Evolutionary conservation across 2,329 filamentous ascomycete species (phyloP).

Genomic region (Fusarium subglutinans): DNA sequence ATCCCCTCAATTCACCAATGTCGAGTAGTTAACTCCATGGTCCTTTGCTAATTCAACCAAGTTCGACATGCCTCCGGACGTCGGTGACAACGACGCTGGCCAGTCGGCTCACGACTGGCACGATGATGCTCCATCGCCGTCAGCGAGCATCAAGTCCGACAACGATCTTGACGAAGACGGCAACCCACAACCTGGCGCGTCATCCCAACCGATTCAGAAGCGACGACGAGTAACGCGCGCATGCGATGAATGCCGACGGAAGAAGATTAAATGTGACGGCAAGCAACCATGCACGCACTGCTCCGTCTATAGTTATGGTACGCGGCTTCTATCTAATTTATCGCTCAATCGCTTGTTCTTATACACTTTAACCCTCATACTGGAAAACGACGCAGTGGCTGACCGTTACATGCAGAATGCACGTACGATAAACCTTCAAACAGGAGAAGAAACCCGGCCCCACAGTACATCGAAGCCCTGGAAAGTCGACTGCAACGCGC

Average conservation of each 20-base stretch:
- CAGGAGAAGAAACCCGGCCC: constrained; percentile 86
- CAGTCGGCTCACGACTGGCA: constrained; percentile 51
- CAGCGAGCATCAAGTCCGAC: constrained; percentile 55
- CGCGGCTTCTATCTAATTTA: constrained; percentile 16
- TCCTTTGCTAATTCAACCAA: constrained; percentile 36
- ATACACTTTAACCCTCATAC: not conserved
- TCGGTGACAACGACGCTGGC: constrained; percentile 56
- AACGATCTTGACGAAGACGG: constrained; percentile 54
- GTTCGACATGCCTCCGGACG: constrained; percentile 49
- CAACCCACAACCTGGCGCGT: constrained; percentile 45
- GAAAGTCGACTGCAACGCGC: constrained; percentile 85
- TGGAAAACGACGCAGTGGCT: constrained; percentile 17
- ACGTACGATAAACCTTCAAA: constrained; percentile 97
- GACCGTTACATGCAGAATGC: constrained; percentile 69
- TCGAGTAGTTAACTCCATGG: constrained; percentile 10
- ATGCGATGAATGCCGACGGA: constrained; percentile 83
- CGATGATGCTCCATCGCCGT: constrained; percentile 51
- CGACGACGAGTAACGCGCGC: constrained; percentile 80
- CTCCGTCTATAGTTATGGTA: constrained; percentile 98
- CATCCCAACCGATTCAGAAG: constrained; percentile 74
- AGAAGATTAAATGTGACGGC: constrained; percentile 89
- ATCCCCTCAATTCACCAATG: constrained; percentile 10
- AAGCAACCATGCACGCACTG: constrained; percentile 94
- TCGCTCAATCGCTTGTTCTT: not conserved
- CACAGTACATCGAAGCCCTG: constrained; percentile 91